Conservation (phyloP, 345 rosid species). For the Laguncularia racemosa region DNA sequence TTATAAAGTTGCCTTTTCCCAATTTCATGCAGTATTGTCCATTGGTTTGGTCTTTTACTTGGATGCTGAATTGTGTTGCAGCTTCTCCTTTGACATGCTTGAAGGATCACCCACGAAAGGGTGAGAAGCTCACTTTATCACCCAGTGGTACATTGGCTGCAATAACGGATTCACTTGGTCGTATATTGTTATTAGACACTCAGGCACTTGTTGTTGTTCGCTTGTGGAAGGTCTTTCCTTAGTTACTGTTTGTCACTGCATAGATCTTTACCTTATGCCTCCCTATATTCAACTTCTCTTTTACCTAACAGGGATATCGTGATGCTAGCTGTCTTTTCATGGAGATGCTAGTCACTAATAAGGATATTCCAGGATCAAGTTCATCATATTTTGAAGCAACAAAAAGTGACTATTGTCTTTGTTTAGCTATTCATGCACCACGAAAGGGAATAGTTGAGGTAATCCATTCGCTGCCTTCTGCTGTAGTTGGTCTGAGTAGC, state of each 20-base stretch:
- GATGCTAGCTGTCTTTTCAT: conserved; percentile 89
- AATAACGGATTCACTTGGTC: conserved; percentile 95
- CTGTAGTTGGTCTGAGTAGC: not conserved
- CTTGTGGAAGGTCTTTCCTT: conserved; percentile 72
- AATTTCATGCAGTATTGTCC: no score
- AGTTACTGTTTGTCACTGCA: not conserved
- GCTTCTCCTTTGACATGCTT: conserved; percentile 94
- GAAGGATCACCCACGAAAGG: conserved; percentile 92
- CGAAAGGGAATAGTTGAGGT: conserved; percentile 95
- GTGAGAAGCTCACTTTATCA: conserved; percentile 78
- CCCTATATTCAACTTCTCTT: conserved; percentile 3
- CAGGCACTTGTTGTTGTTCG: conserved; percentile 94
- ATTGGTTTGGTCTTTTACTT: conserved; percentile 3
- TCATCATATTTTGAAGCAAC: conserved; percentile 38
- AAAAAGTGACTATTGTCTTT: conserved; percentile 86
- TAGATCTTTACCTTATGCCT: not conserved
- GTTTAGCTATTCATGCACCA: conserved; percentile 96
- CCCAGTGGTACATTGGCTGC: conserved; percentile 99
- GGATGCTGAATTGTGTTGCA: conserved; percentile 24
- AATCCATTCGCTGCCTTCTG: not conserved
- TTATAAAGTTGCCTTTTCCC: no score
- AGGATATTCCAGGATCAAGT: conserved; percentile 36
- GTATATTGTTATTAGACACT: conserved; percentile 88
- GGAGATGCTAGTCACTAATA: conserved; percentile 74
- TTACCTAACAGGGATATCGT: conserved; percentile 67